Base-by-base conservation (phyloP, 805 yeast species). In the Teunomyces barrocoloradensis region DNA sequence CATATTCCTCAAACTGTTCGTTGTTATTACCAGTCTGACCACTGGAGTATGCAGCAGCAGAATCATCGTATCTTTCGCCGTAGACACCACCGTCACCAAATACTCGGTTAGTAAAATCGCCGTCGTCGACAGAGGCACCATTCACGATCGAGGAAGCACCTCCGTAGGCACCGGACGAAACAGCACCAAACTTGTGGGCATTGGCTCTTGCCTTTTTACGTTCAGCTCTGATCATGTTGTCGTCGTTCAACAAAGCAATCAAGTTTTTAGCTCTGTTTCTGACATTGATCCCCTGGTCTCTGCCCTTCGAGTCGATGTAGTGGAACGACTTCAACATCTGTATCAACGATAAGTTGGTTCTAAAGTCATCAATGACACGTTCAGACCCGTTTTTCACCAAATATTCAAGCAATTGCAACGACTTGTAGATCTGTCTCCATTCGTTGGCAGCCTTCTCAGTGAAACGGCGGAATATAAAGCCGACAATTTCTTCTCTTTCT, bases 391-490 rank as follows among this genome's bases (percentile, higher is more conserved):
- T 88, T 66, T 89, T 89, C 53, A 94, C 79, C 57, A 94, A 75
- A 64, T 89, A 94, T 60, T 94, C 99, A 66, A 92, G 78, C 65
- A 94, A 77, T 64, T 91, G 97, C 58, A 94, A 75, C 3, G 97
- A 84, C 71, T 94, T 94, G 73, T 94, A 94, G 54, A 94, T 92
- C 66, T 94, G 99, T 64, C 99, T 82, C 99, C 99, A 94, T 69
- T 94, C 98, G 64, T 82, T 85, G 43, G 97, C 96, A 5, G 94
- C 79, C 70, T 94, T 94, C 66, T 94, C 99, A 5, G 98, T 92
- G 71, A 94, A 94, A 53, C 99, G 79, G 58, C 96, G 76, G 63
- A 85, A 85, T 23, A 86, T 77, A 81, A 87, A 84, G 3, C 87
- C 82, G 46, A 85, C 73, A 48, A 87, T 80, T 63, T 87, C 96